These are phyloP conservation scores for Entomortierella lignicola DNA, from an alignment of 192 early-diverging fungal genomes.

Conservation along the genomic window DNA sequence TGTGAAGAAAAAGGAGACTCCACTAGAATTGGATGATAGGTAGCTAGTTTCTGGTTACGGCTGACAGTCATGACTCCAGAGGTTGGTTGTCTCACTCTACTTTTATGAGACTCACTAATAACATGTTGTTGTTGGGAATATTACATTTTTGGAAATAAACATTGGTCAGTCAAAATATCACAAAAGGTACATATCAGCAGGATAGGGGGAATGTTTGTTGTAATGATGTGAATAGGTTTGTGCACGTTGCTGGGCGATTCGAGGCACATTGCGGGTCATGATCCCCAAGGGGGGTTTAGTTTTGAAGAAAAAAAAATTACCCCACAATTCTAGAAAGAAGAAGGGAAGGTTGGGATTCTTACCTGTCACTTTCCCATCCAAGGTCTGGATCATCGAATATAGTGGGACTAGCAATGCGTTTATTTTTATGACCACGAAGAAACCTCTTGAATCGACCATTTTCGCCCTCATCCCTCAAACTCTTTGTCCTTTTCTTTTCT, in stretches of 20 bases:
- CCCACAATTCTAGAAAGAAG: no score
- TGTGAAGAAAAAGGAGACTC: slow-evolving; percentile 42
- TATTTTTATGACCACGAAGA: slow-evolving; percentile 9
- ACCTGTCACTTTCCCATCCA: slow-evolving; percentile 38
- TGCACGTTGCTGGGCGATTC: no score
- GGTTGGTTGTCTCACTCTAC: slow-evolving; percentile 10
- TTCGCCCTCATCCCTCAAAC: slow-evolving; percentile 44
- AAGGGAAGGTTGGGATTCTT: no score
- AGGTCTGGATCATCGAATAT: slow-evolving; percentile 22
- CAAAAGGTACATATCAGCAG: no score
- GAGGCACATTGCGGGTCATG: no score
- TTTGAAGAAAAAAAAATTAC: no score
- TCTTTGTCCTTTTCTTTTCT: slow-evolving; percentile 29
- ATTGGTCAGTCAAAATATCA: no score
- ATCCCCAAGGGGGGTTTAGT: background rate
- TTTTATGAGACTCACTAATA: background rate
- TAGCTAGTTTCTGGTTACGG: background rate
- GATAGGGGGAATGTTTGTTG: no score
- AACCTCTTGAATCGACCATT: slow-evolving; percentile 23
- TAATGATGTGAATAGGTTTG: no score
- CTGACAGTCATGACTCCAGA: slow-evolving; percentile 28
- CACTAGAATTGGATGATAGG: slow-evolving; percentile 29
- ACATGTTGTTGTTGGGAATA: no score
- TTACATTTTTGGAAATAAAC: no score
- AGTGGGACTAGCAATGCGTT: slow-evolving; percentile 3